Evolutionary conservation across 1,284 basidiomycete genomes (phyloP).

Genomic region (Puccinia triticina): DNA sequence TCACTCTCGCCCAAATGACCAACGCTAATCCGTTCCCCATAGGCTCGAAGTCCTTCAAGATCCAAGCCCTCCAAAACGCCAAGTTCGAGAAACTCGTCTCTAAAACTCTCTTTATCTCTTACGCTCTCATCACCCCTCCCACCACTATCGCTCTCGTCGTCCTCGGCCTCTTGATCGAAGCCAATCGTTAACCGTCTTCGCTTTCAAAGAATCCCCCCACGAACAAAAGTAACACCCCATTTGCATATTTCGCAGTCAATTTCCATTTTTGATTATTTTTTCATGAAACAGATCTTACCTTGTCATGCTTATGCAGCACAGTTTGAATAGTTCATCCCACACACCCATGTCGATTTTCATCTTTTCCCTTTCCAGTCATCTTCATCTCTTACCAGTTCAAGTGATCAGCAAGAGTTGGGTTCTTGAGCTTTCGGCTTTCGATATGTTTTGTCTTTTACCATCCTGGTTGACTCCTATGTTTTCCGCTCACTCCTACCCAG

Average conservation of each 20-base stretch:
- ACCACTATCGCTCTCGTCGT: constrained; percentile 40
- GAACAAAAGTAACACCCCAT: not conserved
- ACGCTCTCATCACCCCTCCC: constrained; percentile 56
- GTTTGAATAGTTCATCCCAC: too few species aligned
- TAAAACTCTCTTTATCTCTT: constrained; percentile 57
- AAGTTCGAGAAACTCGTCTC: constrained; percentile 54
- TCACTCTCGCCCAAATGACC: constrained; percentile 57
- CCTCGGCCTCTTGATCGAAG: constrained; percentile 41
- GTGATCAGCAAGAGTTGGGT: too few species aligned
- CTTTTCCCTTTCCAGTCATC: too few species aligned
- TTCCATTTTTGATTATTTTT: not conserved
- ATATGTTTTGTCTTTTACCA: too few species aligned
- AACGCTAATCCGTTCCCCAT: constrained; percentile 51
- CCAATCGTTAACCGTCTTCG: constrained; percentile 23
- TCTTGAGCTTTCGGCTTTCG: too few species aligned
- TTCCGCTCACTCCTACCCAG: too few species aligned
- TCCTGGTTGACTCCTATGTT: too few species aligned
- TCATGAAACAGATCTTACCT: too few species aligned
- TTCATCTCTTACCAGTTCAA: too few species aligned
- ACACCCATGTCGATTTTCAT: too few species aligned
- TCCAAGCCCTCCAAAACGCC: constrained; percentile 32
- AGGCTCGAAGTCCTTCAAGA: constrained; percentile 39
- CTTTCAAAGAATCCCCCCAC: not conserved
- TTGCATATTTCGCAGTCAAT: not conserved
- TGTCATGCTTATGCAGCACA: too few species aligned